These are phyloP conservation scores for Umbilicus rupestris DNA, from an alignment of 164 flowering plant species.

Conservation along the genomic window DNA sequence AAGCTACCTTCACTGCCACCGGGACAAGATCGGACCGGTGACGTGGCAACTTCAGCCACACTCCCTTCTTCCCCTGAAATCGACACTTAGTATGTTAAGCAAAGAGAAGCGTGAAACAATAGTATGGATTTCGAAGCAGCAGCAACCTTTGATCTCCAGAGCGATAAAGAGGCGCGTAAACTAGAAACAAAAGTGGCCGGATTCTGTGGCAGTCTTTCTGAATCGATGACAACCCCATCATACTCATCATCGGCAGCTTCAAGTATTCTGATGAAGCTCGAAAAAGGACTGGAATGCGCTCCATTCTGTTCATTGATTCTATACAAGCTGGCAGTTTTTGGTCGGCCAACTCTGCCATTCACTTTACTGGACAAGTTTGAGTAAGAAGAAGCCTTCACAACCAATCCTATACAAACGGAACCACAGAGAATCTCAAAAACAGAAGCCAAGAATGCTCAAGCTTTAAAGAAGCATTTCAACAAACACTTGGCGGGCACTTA, in stretches of 20 bases:
- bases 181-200: conserved; percentile 38
- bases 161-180: conserved; percentile 51
- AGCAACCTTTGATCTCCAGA: conserved; percentile 61
- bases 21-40: conserved; percentile 71
- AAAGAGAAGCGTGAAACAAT: not conserved
- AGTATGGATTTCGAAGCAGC: not conserved
- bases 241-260: conserved; percentile 63
- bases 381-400: conserved; percentile 33
- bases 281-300: conserved; percentile 14
- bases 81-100: conserved; percentile 1
- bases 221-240: conserved; percentile 59
- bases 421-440: conserved; percentile 11
- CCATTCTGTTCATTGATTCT: conserved; percentile 34
- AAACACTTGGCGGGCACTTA: not conserved
- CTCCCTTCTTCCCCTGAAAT: conserved; percentile 77
- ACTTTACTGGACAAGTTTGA: conserved; percentile 24
- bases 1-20: conserved; percentile 63
- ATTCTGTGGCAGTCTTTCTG: conserved; percentile 49
- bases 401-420: conserved; percentile 19
- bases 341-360: conserved; percentile 16
- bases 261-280: conserved; percentile 26
- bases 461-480: not conserved
- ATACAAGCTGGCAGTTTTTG: conserved; percentile 18
- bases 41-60: conserved; percentile 79
- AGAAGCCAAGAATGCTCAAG: conserved; percentile 18